phyloP scores from a whole-genome alignment of 1,139 yeast genomes.

The Kodamaea derodonti region DNA sequence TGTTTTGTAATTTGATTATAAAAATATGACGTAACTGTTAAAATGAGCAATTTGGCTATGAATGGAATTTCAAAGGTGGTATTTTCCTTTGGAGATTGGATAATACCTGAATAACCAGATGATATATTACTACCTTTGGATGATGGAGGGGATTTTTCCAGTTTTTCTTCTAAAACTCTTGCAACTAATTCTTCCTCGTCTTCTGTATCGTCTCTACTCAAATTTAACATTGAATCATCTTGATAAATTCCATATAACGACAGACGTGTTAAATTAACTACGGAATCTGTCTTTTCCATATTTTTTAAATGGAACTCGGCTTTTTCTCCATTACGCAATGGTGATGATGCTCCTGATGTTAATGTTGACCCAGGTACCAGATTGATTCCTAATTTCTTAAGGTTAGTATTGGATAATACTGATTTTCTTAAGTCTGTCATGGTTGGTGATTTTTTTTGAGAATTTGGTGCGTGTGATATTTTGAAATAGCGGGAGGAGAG shows the following conservation, averaged over 20 bases:
- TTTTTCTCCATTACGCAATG: slow-evolving; percentile 11
- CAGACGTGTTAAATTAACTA: slow-evolving; percentile 46
- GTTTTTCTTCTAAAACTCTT: slow-evolving; percentile 1
- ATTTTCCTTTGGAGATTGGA: neutral
- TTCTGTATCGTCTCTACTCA: slow-evolving; percentile 28
- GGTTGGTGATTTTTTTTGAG: too few relatives aligned
- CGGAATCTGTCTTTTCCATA: slow-evolving; percentile 43
- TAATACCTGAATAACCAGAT: slow-evolving; percentile 1
- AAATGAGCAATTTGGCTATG: slow-evolving; percentile 24
- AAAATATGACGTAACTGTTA: slow-evolving; percentile 43
- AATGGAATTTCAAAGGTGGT: slow-evolving; percentile 10
- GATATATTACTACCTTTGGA: neutral
- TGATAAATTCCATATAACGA: slow-evolving; percentile 48
- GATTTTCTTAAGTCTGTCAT: slow-evolving; percentile 21
- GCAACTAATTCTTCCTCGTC: slow-evolving; percentile 10
- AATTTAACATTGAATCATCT: slow-evolving; percentile 31
- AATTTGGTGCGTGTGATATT: too few relatives aligned
- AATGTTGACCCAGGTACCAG: slow-evolving; percentile 6
- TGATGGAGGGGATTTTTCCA: neutral
- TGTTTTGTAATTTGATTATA: slow-evolving; percentile 51
- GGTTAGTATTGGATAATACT: slow-evolving; percentile 18
- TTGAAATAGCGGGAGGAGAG: too few relatives aligned
- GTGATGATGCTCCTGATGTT: slow-evolving; percentile 13
- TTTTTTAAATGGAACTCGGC: too few relatives aligned
- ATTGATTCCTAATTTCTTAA: slow-evolving; percentile 11